Conservation (phyloP, 495 filamentous ascomycete species). For the Aspergillus hancockii region DNA sequence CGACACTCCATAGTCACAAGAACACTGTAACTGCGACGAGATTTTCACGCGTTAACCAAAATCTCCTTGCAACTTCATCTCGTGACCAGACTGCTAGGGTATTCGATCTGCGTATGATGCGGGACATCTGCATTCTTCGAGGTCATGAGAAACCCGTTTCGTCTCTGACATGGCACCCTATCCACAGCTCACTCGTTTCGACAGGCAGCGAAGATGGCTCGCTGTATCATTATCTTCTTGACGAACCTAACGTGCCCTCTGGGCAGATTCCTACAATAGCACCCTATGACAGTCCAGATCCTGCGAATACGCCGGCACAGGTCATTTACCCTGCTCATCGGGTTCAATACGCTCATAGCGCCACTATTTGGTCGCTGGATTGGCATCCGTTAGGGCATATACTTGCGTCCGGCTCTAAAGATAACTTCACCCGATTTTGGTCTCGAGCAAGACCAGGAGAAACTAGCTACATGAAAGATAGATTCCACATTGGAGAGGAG, state of each 20-base stretch:
- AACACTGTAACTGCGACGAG: conserved; percentile 88
- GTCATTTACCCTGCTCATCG: conserved; percentile 86
- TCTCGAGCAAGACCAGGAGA: conserved; percentile 86
- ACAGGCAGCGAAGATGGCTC: conserved; percentile 88
- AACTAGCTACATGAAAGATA: conserved; percentile 76
- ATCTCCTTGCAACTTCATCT: conserved; percentile 86
- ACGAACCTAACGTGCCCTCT: conserved; percentile 81
- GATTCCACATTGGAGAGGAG: conserved; percentile 91
- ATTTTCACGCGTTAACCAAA: conserved; percentile 80
- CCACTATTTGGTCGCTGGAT: conserved; percentile 93
- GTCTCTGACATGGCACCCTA: conserved; percentile 89
- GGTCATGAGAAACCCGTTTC: conserved; percentile 96
- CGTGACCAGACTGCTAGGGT: conserved; percentile 89
- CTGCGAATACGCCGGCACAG: conserved; percentile 74
- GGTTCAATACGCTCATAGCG: conserved; percentile 83
- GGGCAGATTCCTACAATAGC: conserved; percentile 68
- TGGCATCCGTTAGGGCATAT: conserved; percentile 98
- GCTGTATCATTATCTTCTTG: conserved; percentile 86
- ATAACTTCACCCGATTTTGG: conserved; percentile 96
- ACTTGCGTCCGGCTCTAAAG: conserved; percentile 96
- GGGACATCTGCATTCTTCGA: conserved; percentile 86
- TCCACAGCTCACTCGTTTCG: conserved; percentile 83
- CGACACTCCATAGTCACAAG: conserved; percentile 95
- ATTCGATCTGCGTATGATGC: conserved; percentile 97
- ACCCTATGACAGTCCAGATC: conserved; percentile 81